A percentile compares a stretch with the other conserved stretches of the same genome.
These are phyloP conservation scores for Adansonia digitata DNA, from an alignment of 345 rosid species.

Conservation along the genomic window DNA sequence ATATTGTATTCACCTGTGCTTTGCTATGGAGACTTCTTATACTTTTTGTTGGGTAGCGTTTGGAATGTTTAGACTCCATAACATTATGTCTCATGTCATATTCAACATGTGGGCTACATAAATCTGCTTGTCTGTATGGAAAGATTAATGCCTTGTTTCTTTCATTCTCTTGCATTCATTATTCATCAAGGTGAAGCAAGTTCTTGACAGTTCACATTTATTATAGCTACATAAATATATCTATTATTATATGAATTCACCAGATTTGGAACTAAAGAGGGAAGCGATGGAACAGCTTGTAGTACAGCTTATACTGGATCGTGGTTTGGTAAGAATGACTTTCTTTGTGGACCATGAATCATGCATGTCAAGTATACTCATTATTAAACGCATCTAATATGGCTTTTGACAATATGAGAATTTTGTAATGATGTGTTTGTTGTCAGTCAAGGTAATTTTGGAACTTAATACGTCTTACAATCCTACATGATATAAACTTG, in stretches of 20 bases:
- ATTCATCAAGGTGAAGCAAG: not conserved
- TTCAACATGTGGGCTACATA: not conserved
- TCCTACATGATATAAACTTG: not conserved
- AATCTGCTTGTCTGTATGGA: not conserved
- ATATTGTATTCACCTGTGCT: not conserved
- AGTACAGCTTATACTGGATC: conserved; percentile 59
- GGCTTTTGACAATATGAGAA: not conserved
- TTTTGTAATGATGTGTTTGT: not conserved
- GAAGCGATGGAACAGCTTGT: conserved; percentile 77
- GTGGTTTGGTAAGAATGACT: conserved; percentile 56
- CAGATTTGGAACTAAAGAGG: conserved; percentile 64
- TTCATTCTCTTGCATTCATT: not conserved
- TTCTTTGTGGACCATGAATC: conserved; percentile 3
- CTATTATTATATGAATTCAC: conserved; percentile 5
- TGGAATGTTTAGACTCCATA: not conserved
- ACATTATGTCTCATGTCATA: not conserved
- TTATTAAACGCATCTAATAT: not conserved
- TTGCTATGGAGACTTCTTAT: not conserved
- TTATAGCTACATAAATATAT: not conserved
- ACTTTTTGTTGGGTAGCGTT: not conserved
- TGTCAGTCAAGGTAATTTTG: not conserved
- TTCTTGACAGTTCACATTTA: not conserved
- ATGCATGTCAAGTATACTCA: not conserved
- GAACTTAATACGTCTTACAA: not conserved
- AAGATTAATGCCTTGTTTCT: not conserved